Evolutionary conservation across 2,329 filamentous ascomycete species (phyloP).

Genomic region (Colletotrichum sp.): DNA sequence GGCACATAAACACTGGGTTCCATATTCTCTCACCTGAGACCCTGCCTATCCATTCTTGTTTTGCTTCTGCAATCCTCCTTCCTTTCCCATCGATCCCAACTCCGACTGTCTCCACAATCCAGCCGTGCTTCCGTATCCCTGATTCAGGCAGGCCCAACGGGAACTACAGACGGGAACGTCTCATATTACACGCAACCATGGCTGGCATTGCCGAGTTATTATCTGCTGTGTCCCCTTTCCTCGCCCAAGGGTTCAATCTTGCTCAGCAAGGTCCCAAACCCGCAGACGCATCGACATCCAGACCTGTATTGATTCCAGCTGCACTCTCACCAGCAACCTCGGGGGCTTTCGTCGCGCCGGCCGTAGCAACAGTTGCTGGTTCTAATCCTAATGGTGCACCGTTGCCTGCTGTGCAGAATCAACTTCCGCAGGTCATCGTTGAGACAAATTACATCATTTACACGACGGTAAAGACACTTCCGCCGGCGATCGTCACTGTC

Average conservation of each 20-base stretch:
- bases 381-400: not conserved
- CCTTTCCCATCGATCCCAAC: not conserved
- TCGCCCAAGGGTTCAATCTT: not conserved
- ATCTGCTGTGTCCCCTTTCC: not conserved
- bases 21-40: not conserved
- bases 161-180: not conserved
- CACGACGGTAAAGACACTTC: not conserved
- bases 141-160: not conserved
- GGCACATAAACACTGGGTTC: not conserved
- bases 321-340: not conserved
- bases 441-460: slow-evolving; percentile 4
- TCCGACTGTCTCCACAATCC: not conserved
- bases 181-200: not conserved
- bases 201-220: not conserved
- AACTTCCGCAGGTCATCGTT: not conserved
- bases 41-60: not conserved
- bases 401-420: not conserved
- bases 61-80: not conserved
- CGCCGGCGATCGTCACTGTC: not conserved
- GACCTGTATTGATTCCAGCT: not conserved
- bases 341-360: not conserved
- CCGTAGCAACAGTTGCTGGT: not conserved
- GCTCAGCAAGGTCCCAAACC: not conserved
- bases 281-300: not conserved
- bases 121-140: not conserved